Evolutionary conservation across 1,284 basidiomycete species (phyloP), one percentile per base, ranked within the genome.

Genomic region (Cystobasidium pallidum): DNA sequence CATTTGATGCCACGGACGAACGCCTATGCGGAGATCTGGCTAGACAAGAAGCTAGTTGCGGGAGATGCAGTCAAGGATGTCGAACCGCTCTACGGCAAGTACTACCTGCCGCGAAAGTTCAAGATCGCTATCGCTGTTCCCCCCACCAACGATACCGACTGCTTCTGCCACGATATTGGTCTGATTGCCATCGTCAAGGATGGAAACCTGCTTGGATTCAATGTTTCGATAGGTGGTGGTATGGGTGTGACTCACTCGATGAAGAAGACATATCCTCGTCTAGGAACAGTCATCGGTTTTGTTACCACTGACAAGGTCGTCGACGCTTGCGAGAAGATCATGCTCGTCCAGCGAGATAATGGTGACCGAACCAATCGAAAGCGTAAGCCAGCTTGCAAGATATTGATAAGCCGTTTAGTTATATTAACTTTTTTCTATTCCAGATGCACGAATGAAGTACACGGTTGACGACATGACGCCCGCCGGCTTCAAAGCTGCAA

Each of bases 1-100:
- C 89, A 91, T 80, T 86, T 99, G 24, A 85, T 97, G 43, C 95
- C 95, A 19, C 86, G 88, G 66, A 98, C 94, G 21, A 89, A 88
- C 4, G 95, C 96, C 1, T 99, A 99, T 82, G 94, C 97, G 81
- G 96, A 99, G 83, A 98, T 99, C 77, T 99, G 96, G 95, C 85
- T 98, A 65, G 93, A 98, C 84, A 92, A 94, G 84, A 94, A 96
- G 84, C 83, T 94, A 76, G 88, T 98, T 41, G 91, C 89, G 21
- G 93, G 92, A 30, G 92, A 92, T 52, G 92, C 92, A 0, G 82
- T 96, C 75, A 89, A 92, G 81, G 96, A 99, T 82, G 87, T 91
- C 76, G 95, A 99, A 83, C 95, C 96, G 0, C 83, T 98, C 19
- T 99, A 99, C 80, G 96, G 96, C 55, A 90, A 93, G 77, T 95